Conservation (phyloP, 2,329 filamentous ascomycete genomes). For the Onygenales sp. region DNA sequence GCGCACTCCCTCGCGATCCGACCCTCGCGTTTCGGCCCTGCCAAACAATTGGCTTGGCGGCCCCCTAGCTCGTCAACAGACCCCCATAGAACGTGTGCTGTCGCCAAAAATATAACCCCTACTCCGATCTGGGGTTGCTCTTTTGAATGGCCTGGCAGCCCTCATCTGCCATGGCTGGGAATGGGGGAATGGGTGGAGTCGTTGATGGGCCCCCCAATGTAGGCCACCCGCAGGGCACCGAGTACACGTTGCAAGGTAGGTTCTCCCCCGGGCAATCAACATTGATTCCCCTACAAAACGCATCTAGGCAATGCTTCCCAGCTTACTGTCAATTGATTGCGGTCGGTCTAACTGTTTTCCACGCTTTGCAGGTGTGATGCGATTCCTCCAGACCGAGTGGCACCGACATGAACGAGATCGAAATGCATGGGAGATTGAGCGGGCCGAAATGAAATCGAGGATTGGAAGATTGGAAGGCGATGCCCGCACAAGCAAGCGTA, state of each 20-base stretch:
- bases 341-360: neutral
- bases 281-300: too few species aligned
- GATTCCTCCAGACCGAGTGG: slow-evolving; percentile 98
- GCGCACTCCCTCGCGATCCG: neutral
- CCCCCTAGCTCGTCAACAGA: neutral
- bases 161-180: slow-evolving; percentile 51
- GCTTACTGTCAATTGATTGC: too few species aligned
- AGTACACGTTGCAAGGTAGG: slow-evolving; percentile 64
- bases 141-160: slow-evolving; percentile 60
- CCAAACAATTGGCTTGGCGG: neutral
- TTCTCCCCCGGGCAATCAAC: neutral
- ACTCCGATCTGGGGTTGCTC: neutral
- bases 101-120: neutral
- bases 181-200: slow-evolving; percentile 42
- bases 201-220: slow-evolving; percentile 33
- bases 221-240: slow-evolving; percentile 52
- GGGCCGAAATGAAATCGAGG: slow-evolving; percentile 96
- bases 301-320: too few species aligned
- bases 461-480: slow-evolving; percentile 93
- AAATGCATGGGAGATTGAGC: slow-evolving; percentile 98
- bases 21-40: neutral
- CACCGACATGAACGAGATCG: slow-evolving; percentile 95
- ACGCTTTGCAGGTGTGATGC: slow-evolving; percentile 70
- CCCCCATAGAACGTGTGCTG: neutral
- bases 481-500: slow-evolving; percentile 71